Evolutionary conservation across 345 rosid genomes (phyloP).

Genomic region (Eucalyptus curtisii): DNA sequence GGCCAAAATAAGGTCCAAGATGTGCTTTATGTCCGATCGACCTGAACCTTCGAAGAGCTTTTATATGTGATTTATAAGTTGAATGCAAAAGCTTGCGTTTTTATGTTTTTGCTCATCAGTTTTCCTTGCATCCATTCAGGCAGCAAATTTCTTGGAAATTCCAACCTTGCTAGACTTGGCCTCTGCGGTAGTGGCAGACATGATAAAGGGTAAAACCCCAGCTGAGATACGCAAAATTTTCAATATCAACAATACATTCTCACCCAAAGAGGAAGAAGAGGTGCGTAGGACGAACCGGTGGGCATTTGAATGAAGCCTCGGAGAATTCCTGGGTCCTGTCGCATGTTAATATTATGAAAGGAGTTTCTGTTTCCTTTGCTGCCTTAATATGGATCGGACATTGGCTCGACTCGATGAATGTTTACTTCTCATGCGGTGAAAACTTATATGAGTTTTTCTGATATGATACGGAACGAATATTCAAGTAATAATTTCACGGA

Average conservation of each 20-base stretch:
- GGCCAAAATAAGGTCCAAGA: neutral
- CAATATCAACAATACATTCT: constrained; percentile 48
- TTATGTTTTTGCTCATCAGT: neutral
- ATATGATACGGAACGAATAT: neutral
- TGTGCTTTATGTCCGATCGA: neutral
- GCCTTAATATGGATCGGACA: neutral
- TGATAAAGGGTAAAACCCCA: constrained; percentile 59
- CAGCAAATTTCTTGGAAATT: constrained; percentile 52
- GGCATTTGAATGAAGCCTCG: neutral
- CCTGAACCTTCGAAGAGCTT: neutral
- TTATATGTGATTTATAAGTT: neutral
- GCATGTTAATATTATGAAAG: neutral
- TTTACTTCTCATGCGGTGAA: neutral
- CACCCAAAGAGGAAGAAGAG: neutral
- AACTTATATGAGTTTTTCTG: neutral
- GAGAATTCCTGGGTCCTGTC: neutral
- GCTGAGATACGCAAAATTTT: constrained; percentile 46
- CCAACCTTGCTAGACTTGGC: constrained; percentile 43
- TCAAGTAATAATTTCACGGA: neutral
- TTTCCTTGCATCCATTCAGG: constrained; percentile 8
- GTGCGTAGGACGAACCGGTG: neutral
- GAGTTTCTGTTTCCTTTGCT: neutral
- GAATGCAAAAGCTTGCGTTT: neutral
- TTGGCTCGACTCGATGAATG: neutral
- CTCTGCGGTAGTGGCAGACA: constrained; percentile 53